phyloP scores from a whole-genome alignment of 805 yeast species.

The Saturnispora diversa region DNA sequence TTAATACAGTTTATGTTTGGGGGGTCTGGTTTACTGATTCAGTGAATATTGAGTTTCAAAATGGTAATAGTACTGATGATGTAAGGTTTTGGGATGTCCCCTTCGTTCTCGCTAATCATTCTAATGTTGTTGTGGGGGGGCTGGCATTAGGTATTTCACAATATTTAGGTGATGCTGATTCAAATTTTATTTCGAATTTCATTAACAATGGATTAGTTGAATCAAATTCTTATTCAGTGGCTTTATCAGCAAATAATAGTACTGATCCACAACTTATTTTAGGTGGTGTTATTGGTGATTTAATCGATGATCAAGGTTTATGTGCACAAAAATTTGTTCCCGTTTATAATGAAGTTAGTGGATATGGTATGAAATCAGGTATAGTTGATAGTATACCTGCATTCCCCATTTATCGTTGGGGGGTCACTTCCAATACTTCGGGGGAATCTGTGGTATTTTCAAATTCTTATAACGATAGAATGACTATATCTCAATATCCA shows the following conservation, averaged over 20 bases:
- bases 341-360: slow-evolving; percentile 19
- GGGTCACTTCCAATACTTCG: slow-evolving; percentile 30
- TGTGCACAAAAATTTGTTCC: slow-evolving; percentile 45
- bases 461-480: slow-evolving; percentile 33
- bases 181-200: slow-evolving; percentile 31
- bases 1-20: slow-evolving; percentile 19
- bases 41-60: slow-evolving; percentile 14
- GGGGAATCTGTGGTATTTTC: slow-evolving; percentile 24
- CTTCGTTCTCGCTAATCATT: slow-evolving; percentile 33
- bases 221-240: slow-evolving; percentile 38
- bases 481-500: slow-evolving; percentile 31
- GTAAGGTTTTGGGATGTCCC: slow-evolving; percentile 23
- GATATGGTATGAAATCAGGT: slow-evolving; percentile 14
- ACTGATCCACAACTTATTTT: slow-evolving; percentile 36
- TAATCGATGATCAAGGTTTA: slow-evolving; percentile 37
- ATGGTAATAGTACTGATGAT: slow-evolving; percentile 1
- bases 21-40: slow-evolving; percentile 25
- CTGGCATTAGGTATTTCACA: slow-evolving; percentile 35
- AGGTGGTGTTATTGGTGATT: slow-evolving; percentile 49
- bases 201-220: slow-evolving; percentile 26
- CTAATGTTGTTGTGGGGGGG: slow-evolving; percentile 35
- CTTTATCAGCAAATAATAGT: slow-evolving; percentile 25
- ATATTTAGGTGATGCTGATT: slow-evolving; percentile 16
- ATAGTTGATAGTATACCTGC: slow-evolving; percentile 29
- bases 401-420: slow-evolving; percentile 39